phyloP scores from a whole-genome alignment of 306 rosid species.

The Carpinus fangiana region DNA sequence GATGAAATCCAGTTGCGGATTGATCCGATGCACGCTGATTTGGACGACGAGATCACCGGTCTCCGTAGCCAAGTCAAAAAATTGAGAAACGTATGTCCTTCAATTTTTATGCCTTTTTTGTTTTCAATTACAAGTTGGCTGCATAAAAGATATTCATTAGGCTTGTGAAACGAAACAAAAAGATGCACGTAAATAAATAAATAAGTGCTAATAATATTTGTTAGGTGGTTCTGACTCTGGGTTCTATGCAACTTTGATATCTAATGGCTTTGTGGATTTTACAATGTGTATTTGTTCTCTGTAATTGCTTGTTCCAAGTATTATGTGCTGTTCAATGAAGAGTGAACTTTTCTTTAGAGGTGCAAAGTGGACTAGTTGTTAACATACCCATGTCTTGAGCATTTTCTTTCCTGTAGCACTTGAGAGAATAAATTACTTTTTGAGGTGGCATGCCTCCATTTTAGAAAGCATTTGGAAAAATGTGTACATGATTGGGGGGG shows the following conservation, averaged over 20 bases:
- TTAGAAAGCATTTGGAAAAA: neutral
- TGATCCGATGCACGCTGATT: slow-evolving; percentile 70
- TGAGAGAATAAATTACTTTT: neutral
- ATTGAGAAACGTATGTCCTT: slow-evolving; percentile 62
- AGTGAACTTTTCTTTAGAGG: neutral
- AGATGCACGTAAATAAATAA: neutral
- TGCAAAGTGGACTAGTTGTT: neutral
- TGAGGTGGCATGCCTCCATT: neutral
- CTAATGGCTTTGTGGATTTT: neutral
- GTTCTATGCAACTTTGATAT: neutral
- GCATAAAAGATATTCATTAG: neutral
- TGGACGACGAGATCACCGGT: slow-evolving; percentile 80
- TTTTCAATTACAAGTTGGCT: neutral
- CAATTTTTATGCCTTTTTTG: neutral
- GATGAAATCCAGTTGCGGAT: slow-evolving; percentile 88
- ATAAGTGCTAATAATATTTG: neutral
- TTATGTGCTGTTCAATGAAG: neutral
- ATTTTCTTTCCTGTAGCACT: neutral
- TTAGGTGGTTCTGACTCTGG: neutral
- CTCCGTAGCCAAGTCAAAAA: slow-evolving; percentile 82
- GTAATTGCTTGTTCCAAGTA: neutral
- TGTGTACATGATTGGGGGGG: neutral
- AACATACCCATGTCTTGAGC: neutral
- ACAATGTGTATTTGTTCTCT: neutral
- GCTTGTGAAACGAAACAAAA: neutral